Evolutionary conservation across 176 grass and related monocot genomes (phyloP).

Genomic region (Panicum miliaceum): DNA sequence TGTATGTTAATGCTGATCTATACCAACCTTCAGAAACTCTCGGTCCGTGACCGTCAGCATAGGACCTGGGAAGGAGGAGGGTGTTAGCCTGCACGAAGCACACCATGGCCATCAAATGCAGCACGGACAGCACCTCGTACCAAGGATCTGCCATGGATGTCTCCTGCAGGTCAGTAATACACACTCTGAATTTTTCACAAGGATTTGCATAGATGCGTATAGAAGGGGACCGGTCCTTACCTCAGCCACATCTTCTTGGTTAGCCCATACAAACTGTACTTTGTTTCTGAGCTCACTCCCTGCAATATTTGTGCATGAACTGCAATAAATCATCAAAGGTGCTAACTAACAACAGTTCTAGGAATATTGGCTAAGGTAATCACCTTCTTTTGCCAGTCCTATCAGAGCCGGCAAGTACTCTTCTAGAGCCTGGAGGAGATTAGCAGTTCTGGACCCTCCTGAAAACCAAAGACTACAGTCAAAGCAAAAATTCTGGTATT

Average conservation of each 20-base stretch:
- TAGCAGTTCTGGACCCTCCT: conserved; percentile 62
- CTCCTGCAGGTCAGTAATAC: conserved; percentile 59
- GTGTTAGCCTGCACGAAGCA: conserved; percentile 71
- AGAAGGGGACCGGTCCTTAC: conserved; percentile 34
- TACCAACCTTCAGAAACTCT: conserved; percentile 72
- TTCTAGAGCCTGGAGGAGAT: conserved; percentile 77
- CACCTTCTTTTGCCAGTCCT: conserved; percentile 68
- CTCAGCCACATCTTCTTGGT: conserved; percentile 72
- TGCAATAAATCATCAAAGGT: background rate
- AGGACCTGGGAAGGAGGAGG: conserved; percentile 70
- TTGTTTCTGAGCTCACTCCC: conserved; percentile 57
- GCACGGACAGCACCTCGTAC: conserved; percentile 80
- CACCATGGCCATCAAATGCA: conserved; percentile 81
- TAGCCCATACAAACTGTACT: conserved; percentile 70
- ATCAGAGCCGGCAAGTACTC: conserved; percentile 75
- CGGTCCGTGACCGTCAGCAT: conserved; percentile 56
- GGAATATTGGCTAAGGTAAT: background rate
- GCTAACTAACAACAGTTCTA: background rate
- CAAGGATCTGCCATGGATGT: conserved; percentile 76
- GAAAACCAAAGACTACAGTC: conserved; percentile 21
- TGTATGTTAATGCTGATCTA: conserved; percentile 9
- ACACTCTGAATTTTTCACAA: conserved; percentile 33
- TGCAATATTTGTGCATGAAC: conserved; percentile 22
- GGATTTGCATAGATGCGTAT: background rate
- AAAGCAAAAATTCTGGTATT: conserved; percentile 29